Conservation (phyloP, 257 asterid genomes). For the Gentiana macrophylla region DNA sequence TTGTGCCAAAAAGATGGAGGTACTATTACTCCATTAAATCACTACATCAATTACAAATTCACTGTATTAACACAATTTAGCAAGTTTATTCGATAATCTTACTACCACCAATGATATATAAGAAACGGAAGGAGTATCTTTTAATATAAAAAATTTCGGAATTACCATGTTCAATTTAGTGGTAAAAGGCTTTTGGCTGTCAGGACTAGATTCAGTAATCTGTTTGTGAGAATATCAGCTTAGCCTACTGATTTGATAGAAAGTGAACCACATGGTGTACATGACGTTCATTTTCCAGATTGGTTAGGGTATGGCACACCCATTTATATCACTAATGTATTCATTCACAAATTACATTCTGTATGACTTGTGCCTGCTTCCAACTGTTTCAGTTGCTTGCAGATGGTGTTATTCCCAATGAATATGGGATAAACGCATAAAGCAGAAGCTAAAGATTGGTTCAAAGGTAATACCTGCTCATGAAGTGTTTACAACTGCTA, state of each 20-base stretch:
- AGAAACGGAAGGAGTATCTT: not conserved
- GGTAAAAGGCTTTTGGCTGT: slow-evolving; percentile 1
- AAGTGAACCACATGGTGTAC: too few species aligned
- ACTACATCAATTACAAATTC: too few species aligned
- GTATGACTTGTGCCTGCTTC: not conserved
- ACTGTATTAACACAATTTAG: too few species aligned
- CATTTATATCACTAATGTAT: too few species aligned
- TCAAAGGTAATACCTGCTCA: slow-evolving; percentile 50
- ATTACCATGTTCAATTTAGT: not conserved
- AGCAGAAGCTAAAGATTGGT: slow-evolving; percentile 82
- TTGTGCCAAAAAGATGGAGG: too few species aligned
- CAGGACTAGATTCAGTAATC: not conserved
- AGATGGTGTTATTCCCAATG: slow-evolving; percentile 95
- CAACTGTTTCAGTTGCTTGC: slow-evolving; percentile 66
- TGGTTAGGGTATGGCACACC: too few species aligned
- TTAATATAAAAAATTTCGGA: not conserved
- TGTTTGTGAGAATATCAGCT: too few species aligned
- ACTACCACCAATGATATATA: too few species aligned
- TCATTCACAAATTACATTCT: not conserved
- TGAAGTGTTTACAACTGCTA: not conserved
- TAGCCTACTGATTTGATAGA: too few species aligned
- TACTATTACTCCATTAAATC: too few species aligned
- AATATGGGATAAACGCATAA: slow-evolving; percentile 90
- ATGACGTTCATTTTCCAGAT: too few species aligned
- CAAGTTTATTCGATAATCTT: too few species aligned